phyloP scores from a whole-genome alignment of 2,329 filamentous ascomycete genomes.

The Emergomyces orientalis region DNA sequence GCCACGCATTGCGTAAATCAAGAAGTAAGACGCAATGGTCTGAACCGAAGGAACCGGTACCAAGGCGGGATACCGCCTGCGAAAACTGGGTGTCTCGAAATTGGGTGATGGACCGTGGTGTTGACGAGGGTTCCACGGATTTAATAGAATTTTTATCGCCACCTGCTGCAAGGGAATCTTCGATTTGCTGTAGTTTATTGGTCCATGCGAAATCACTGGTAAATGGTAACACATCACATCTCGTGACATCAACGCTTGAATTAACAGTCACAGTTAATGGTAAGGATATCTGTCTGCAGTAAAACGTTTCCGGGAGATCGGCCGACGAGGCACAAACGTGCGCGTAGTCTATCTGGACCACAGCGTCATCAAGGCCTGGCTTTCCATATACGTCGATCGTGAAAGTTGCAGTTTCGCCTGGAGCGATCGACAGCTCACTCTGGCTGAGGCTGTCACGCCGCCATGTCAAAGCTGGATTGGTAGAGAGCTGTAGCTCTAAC shows the following conservation, averaged over 20 bases:
- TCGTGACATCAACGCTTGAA: constrained; percentile 71
- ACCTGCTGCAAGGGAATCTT: background rate
- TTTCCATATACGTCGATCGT: constrained; percentile 80
- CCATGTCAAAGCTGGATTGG: constrained; percentile 55
- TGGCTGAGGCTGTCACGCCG: constrained; percentile 43
- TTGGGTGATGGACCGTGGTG: constrained; percentile 13
- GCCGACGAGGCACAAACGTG: constrained; percentile 61
- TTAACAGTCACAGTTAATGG: constrained; percentile 85
- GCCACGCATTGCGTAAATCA: constrained; percentile 86
- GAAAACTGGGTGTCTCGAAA: constrained; percentile 37
- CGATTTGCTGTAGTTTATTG: constrained; percentile 21
- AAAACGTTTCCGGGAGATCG: constrained; percentile 63
- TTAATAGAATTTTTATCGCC: constrained; percentile 9
- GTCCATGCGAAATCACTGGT: constrained; percentile 60
- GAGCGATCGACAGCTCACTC: constrained; percentile 52
- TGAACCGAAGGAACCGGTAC: constrained; percentile 36
- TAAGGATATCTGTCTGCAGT: constrained; percentile 72
- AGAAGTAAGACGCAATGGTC: constrained; percentile 71
- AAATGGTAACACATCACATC: constrained; percentile 70
- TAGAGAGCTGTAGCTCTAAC: constrained; percentile 68
- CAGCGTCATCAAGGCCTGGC: constrained; percentile 68
- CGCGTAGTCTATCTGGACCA: constrained; percentile 79
- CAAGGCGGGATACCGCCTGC: constrained; percentile 36
- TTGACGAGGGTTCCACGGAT: background rate
- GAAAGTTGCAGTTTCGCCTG: constrained; percentile 61